Conservation (phyloP, 2,329 filamentous ascomycete species). For the Neoarthrinium moseri region DNA sequence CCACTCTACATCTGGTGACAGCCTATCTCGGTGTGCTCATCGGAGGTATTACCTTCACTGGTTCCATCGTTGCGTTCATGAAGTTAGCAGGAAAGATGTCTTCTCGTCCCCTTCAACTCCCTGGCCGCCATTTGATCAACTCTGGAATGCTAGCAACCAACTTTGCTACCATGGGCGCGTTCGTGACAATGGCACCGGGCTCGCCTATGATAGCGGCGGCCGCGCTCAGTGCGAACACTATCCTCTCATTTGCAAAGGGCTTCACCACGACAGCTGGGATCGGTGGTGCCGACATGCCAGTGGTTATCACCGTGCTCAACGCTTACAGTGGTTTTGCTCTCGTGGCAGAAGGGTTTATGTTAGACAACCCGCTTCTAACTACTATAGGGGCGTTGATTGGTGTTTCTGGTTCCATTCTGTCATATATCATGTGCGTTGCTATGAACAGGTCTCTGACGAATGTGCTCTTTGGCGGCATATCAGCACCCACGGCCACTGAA, state of each 20-base stretch:
- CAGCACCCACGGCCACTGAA: slow-evolving; percentile 59
- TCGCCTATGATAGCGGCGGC: slow-evolving; percentile 76
- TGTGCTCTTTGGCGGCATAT: slow-evolving; percentile 81
- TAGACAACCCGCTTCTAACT: slow-evolving; percentile 81
- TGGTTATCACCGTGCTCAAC: slow-evolving; percentile 87
- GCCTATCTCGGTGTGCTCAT: slow-evolving; percentile 86
- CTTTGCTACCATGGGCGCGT: slow-evolving; percentile 78
- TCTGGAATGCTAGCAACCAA: slow-evolving; percentile 72
- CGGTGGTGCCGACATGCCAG: slow-evolving; percentile 91
- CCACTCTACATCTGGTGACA: slow-evolving; percentile 79
- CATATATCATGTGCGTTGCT: slow-evolving; percentile 82
- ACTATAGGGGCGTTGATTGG: slow-evolving; percentile 86
- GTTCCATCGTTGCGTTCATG: slow-evolving; percentile 84
- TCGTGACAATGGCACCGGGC: slow-evolving; percentile 78
- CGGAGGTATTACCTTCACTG: slow-evolving; percentile 86
- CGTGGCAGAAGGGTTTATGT: slow-evolving; percentile 88
- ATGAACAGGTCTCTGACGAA: slow-evolving; percentile 93
- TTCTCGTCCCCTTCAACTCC: slow-evolving; percentile 70
- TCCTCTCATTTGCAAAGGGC: slow-evolving; percentile 80
- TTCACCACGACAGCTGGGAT: slow-evolving; percentile 87
- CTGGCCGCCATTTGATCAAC: slow-evolving; percentile 75
- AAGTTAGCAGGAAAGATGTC: slow-evolving; percentile 84
- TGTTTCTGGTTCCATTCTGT: slow-evolving; percentile 84
- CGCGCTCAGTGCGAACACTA: slow-evolving; percentile 73
- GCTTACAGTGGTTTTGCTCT: slow-evolving; percentile 89